Base-by-base conservation (phyloP, 306 rosid species). In the Lablab purpureus region DNA sequence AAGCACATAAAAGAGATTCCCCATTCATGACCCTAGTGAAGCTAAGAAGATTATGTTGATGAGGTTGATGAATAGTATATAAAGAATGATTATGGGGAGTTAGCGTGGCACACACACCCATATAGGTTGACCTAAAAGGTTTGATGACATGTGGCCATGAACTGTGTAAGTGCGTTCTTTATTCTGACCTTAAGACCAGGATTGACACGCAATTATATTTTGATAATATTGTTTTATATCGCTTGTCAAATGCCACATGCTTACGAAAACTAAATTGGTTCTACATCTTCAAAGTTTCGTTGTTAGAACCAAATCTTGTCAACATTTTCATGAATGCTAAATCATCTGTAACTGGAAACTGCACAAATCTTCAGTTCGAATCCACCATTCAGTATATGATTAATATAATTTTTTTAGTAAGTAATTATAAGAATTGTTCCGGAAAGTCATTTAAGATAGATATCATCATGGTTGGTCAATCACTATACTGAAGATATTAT, bases 81-180 rank as follows among this genome's bases (percentile, higher is more conserved):
- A 28, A 28, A 8, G 40, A 21, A 36, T 19, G 5, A 40, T 52
- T 54, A 15, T 66, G 66, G 43, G 0, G 58, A 17, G 55, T 10
- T 56, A 21, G 49, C 46, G 74, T 45, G 54, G 34, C 71, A 43
- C 80, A 67, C 36, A 72, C 79, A 5, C 19, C 62, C 59, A 62
- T 30, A 30, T 37, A 46, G 18, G 45, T 36, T 64, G 56, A 32
- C 66, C 71, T 60, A 47, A 7, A 46, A 43, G 17, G 30, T 83
- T 56, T 6, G 68, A 58, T 55, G 76, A 64, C 75, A 55, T 34
- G 72, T 59, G 11, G 1, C 27, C 41, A 65, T 73, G 73, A 79
- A 59, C 66, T 51, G 5, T 10, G 19, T 18, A 17, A 28, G 45
- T 73, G 79, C 27, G 18, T 72, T 79, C 54, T 46, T 18, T 56